Conservation (phyloP, 2,329 filamentous ascomycete species). For the Coniella vitis region DNA sequence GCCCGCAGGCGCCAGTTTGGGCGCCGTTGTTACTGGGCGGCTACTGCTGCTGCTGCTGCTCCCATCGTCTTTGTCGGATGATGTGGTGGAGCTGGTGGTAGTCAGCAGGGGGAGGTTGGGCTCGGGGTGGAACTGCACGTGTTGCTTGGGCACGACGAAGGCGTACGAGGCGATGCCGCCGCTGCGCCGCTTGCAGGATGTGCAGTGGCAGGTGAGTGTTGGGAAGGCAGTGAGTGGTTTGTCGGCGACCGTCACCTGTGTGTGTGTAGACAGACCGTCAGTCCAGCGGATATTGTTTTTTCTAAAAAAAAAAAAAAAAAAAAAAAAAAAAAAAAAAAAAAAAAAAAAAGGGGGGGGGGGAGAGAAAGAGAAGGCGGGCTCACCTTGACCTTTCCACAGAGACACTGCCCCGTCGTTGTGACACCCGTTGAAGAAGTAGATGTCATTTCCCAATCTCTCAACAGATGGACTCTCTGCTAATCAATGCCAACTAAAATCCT, state of each 20-base stretch:
- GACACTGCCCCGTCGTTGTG: slow-evolving; percentile 8
- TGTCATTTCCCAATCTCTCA: not conserved
- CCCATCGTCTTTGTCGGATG: no score
- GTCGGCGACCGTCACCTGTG: slow-evolving; percentile 11
- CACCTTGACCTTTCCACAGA: slow-evolving; percentile 13
- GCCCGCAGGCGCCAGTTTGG: not conserved
- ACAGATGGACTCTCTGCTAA: not conserved
- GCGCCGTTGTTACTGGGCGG: no score
- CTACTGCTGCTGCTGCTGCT: no score
- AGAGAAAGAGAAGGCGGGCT: no score
- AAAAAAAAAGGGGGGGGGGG: no score
- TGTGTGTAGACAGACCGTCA: no score
- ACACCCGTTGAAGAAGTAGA: not conserved
- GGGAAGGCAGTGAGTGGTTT: slow-evolving; percentile 4
- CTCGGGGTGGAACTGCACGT: slow-evolving; percentile 6
- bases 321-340: no score
- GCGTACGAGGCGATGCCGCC: slow-evolving; percentile 13
- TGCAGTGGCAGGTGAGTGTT: slow-evolving; percentile 15
- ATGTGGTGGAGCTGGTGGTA: not conserved
- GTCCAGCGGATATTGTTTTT: no score
- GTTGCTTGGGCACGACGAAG: slow-evolving; percentile 12
- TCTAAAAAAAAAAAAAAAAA: no score
- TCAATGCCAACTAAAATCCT: no score
- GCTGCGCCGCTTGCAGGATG: slow-evolving; percentile 11
- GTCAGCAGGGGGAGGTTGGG: not conserved